Conservation (phyloP, 345 rosid species). For the Sisymbrium altissimum region DNA sequence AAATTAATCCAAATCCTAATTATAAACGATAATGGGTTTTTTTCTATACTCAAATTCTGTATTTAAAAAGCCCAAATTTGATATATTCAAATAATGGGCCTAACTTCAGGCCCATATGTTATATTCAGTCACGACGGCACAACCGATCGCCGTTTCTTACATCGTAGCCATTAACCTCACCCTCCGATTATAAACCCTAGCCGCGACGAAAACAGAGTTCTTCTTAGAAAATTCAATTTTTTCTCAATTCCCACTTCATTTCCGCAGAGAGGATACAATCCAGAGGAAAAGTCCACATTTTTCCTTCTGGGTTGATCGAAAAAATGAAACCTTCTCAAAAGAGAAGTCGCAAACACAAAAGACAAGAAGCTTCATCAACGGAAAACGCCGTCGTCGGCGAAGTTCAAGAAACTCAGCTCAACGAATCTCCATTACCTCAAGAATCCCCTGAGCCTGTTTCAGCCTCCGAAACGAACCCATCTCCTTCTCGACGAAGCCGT, state of each 20-base stretch:
- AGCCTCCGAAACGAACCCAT: constrained; percentile 27
- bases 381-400: constrained; percentile 29
- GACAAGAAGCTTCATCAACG: constrained; percentile 24
- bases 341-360: constrained; percentile 28
- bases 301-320: background rate
- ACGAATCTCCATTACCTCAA: constrained; percentile 28
- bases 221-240: background rate
- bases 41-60: too few species aligned
- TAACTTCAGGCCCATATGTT: background rate
- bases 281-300: background rate
- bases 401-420: constrained; percentile 17
- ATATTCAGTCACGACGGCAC: constrained; percentile 14
- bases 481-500: constrained; percentile 46
- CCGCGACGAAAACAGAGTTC: background rate
- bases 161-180: background rate
- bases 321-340: constrained; percentile 28
- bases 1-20: too few species aligned
- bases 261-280: background rate
- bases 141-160: constrained; percentile 21
- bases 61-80: background rate
- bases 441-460: constrained; percentile 33
- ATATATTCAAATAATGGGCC: background rate
- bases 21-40: too few species aligned
- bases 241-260: background rate
- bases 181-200: constrained; percentile 33